Conservation (phyloP, 306 rosid genomes). For the Cucurbita ficifolia region DNA sequence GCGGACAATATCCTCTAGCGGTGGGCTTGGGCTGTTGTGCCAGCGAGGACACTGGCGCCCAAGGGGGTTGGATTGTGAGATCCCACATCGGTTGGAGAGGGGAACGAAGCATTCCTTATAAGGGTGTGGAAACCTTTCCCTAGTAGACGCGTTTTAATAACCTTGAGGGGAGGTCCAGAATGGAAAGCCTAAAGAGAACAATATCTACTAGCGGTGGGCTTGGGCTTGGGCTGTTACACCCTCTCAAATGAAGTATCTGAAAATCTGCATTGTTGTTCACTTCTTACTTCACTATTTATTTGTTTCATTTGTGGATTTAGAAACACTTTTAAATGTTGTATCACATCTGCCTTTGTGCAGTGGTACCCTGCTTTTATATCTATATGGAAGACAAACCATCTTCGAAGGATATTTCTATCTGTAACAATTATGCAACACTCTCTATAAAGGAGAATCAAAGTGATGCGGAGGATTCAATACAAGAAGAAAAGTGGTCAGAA, state of each 20-base stretch:
- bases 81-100: too few relatives aligned
- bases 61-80: too few relatives aligned
- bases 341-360: conserved; percentile 29
- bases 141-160: too few relatives aligned
- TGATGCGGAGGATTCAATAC: conserved; percentile 23
- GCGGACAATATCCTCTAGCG: too few relatives aligned
- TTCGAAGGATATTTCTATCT: conserved; percentile 32
- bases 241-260: neutral
- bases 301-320: neutral
- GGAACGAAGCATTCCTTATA: too few relatives aligned
- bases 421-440: conserved; percentile 45
- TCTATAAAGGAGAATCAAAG: conserved; percentile 34
- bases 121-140: too few relatives aligned
- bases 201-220: too few relatives aligned
- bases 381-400: conserved; percentile 39
- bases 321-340: neutral
- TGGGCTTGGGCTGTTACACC: too few relatives aligned
- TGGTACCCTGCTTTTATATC: conserved; percentile 78
- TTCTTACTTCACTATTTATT: neutral
- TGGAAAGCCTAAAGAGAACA: too few relatives aligned
- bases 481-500: conserved; percentile 54
- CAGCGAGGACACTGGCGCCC: too few relatives aligned
- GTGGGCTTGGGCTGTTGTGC: too few relatives aligned
- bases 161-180: too few relatives aligned
- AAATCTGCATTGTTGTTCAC: neutral